Evolutionary conservation across 2,329 filamentous ascomycete species (phyloP).

Genomic region (Fusarium heterosporum): DNA sequence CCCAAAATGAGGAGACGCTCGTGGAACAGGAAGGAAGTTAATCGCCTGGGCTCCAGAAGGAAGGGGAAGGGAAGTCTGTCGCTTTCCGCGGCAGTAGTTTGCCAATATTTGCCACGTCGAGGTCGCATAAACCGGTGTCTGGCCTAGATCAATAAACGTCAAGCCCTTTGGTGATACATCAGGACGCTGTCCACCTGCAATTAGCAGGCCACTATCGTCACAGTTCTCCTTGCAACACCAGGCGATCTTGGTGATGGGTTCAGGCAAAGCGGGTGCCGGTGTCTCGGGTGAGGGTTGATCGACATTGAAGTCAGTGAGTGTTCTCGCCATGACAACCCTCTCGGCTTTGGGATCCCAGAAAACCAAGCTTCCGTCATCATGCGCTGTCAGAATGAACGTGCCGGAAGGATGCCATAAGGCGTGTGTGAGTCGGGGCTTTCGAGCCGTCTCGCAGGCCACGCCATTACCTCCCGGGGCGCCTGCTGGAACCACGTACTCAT

Average conservation of each 20-base stretch:
- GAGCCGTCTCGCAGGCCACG: slow-evolving; percentile 67
- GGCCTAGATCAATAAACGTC: slow-evolving; percentile 89
- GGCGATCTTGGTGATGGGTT: slow-evolving; percentile 80
- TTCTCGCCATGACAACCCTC: slow-evolving; percentile 84
- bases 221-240: slow-evolving; percentile 97
- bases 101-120: slow-evolving; percentile 87
- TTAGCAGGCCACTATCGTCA: slow-evolving; percentile 89
- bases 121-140: slow-evolving; percentile 90
- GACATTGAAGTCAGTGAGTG: slow-evolving; percentile 78
- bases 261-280: slow-evolving; percentile 69
- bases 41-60: slow-evolving; percentile 81
- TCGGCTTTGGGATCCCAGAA: slow-evolving; percentile 96
- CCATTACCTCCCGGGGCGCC: slow-evolving; percentile 88
- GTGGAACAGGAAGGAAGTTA: slow-evolving; percentile 86
- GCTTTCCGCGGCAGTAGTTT: slow-evolving; percentile 83
- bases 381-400: slow-evolving; percentile 85
- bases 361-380: slow-evolving; percentile 91
- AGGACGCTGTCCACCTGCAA: slow-evolving; percentile 82
- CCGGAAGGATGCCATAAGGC: slow-evolving; percentile 96
- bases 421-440: slow-evolving; percentile 81
- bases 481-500: slow-evolving; percentile 83
- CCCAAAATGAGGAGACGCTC: slow-evolving; percentile 83
- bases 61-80: slow-evolving; percentile 76
- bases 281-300: slow-evolving; percentile 70
- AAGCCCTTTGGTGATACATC: slow-evolving; percentile 79